Evolutionary conservation across 2,329 filamentous ascomycete genomes (phyloP), one percentile per base, ranked within the genome.

Genomic region (Aspergillus proliferans): DNA sequence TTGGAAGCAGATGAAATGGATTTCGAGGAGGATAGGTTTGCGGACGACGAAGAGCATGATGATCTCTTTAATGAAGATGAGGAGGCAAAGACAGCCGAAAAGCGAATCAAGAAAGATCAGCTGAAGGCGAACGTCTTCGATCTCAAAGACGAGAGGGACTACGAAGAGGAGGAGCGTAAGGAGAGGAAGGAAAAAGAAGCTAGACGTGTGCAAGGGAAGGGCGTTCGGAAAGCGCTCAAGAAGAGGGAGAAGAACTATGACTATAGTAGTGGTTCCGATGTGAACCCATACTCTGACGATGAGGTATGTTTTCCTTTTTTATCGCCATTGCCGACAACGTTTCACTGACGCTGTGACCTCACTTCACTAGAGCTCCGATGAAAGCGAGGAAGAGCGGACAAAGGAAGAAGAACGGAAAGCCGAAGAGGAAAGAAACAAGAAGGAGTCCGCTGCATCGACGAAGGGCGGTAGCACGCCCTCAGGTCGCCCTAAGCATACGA

Each of bases 81-180:
- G 56, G 87, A 91, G 45, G 72, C 78, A 12, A 89, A 88, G 60
- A 81, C 86, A 15, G 78, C 85, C 0, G 84, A 86, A 53, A 83
- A 85, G 12, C 76, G 85, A 46, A 84, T 91, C 57, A 88, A 87
- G 56, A 81, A 85, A 49, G 86, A 91, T 61, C 90, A 94, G 67
- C 76, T 94, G n/a, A 83, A 84, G 46, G 92, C 92, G 7, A 95
- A 95, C 61, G 75, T 93, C 2, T 95, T 95, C 58, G 86, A 94
- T 61, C 73, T 81, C 41, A 82, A 86, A 63, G 81, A 90, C 4
- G 85, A 91, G 59, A 81, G 84, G 56, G 84, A 80, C 45, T 75
- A 79, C 46, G 79, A 93, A 53, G 78, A 88, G 54, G 80, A 87
- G 54, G 83, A 88, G 59, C 71, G 85, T 58, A 73, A 81, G 58